phyloP scores from a whole-genome alignment of 148 eudicot species.

The Cornus suecica region DNA sequence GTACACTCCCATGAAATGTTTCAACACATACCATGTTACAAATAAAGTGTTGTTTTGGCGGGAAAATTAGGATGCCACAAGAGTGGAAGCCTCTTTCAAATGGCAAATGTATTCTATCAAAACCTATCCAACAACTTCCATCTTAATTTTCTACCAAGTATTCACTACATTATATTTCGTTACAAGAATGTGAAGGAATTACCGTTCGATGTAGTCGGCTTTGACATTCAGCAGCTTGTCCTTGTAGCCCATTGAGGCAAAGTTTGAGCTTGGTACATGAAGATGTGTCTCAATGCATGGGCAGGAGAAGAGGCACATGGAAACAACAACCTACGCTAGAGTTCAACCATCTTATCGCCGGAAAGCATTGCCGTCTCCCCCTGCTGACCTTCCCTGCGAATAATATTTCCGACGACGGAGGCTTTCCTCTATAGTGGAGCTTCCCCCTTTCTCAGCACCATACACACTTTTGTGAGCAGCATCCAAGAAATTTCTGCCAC shows the following conservation, averaged over 20 bases:
- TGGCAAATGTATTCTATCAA: background rate
- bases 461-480: constrained; percentile 73
- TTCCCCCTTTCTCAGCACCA: constrained; percentile 92
- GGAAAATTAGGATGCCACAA: too few species aligned
- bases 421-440: constrained; percentile 88
- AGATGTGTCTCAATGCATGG: background rate
- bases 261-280: background rate
- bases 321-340: background rate
- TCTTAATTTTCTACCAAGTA: too few species aligned
- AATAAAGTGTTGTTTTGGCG: too few species aligned
- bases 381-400: constrained; percentile 64
- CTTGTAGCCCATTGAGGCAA: background rate
- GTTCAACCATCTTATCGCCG: constrained; percentile 43
- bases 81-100: background rate
- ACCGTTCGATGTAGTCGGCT: background rate
- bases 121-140: background rate
- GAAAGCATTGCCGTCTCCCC: constrained; percentile 76
- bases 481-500: constrained; percentile 66
- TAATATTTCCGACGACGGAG: constrained; percentile 83
- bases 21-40: too few species aligned
- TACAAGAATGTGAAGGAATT: background rate
- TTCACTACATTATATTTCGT: background rate
- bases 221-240: background rate
- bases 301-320: background rate
- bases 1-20: too few species aligned